Evolutionary conservation across 2,329 filamentous ascomycete genomes (phyloP).

Genomic region (Diaporthe citriasiana): DNA sequence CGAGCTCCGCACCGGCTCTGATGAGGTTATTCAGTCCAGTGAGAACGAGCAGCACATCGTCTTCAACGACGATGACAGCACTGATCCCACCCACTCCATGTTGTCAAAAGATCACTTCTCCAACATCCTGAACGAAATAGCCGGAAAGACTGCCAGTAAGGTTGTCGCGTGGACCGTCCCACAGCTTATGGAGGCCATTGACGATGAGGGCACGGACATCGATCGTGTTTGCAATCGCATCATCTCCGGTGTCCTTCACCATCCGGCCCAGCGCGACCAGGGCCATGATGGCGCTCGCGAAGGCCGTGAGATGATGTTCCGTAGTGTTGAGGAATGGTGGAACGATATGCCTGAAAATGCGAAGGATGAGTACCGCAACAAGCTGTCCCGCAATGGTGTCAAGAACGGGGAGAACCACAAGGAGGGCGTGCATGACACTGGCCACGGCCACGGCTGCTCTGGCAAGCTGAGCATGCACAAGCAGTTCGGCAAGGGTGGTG

Average conservation of each 20-base stretch:
- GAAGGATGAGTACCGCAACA: slow-evolving; percentile 77
- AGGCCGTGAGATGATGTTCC: slow-evolving; percentile 83
- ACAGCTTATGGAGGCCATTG: slow-evolving; percentile 89
- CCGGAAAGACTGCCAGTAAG: slow-evolving; percentile 84
- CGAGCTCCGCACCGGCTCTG: slow-evolving; percentile 87
- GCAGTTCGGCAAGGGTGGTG: slow-evolving; percentile 61
- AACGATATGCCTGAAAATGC: slow-evolving; percentile 71
- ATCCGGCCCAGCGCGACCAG: slow-evolving; percentile 82
- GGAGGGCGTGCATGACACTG: slow-evolving; percentile 84
- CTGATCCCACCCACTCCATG: slow-evolving; percentile 95
- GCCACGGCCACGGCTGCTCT: slow-evolving; percentile 86
- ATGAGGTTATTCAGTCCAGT: slow-evolving; percentile 88
- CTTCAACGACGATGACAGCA: slow-evolving; percentile 82
- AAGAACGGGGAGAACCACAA: slow-evolving; percentile 86
- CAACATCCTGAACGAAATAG: slow-evolving; percentile 90
- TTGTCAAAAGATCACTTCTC: slow-evolving; percentile 96
- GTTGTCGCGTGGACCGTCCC: slow-evolving; percentile 89
- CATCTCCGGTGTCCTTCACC: slow-evolving; percentile 86
- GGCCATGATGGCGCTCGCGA: slow-evolving; percentile 80
- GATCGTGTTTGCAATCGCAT: slow-evolving; percentile 81
- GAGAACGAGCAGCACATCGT: slow-evolving; percentile 88
- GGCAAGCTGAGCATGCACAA: slow-evolving; percentile 86
- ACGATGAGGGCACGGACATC: slow-evolving; percentile 79
- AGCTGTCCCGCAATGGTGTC: slow-evolving; percentile 85
- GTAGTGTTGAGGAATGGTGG: slow-evolving; percentile 90